Evolutionary conservation across 768 basidiomycete genomes (phyloP).

Genomic region (Rhizopogon vesiculosus): DNA sequence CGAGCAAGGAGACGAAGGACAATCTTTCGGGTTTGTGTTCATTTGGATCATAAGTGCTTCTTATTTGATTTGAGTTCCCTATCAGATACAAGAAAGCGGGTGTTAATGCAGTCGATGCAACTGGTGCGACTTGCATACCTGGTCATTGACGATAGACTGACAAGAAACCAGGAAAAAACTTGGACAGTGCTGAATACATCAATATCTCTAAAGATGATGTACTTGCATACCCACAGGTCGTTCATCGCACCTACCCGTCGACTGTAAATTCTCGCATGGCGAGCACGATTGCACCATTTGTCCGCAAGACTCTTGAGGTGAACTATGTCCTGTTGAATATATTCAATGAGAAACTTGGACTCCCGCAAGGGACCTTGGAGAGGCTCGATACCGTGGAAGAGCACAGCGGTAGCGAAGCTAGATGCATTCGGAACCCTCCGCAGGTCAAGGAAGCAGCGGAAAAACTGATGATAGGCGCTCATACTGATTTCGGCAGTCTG

Average conservation of each 20-base stretch:
- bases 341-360: conserved; percentile 53
- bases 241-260: conserved; percentile 53
- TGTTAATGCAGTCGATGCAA: conserved; percentile 56
- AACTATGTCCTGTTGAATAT: conserved; percentile 48
- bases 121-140: conserved; percentile 26
- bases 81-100: conserved; percentile 57
- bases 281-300: conserved; percentile 45
- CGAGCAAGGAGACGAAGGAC: conserved; percentile 37
- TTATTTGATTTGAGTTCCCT: background rate
- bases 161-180: background rate
- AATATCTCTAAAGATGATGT: conserved; percentile 70
- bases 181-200: conserved; percentile 57
- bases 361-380: conserved; percentile 44
- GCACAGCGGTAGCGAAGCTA: conserved; percentile 52
- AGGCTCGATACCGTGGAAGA: conserved; percentile 40
- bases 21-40: conserved; percentile 32
- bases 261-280: conserved; percentile 48
- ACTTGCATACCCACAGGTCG: conserved; percentile 48
- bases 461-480: conserved; percentile 48
- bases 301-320: conserved; percentile 51
- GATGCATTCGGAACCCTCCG: conserved; percentile 48
- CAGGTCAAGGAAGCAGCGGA: conserved; percentile 20
- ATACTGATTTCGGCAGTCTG: conserved; percentile 69
- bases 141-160: background rate
- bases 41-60: background rate